Evolutionary conservation across 108 stramenopile species (phyloP), one percentile per base, ranked within the genome.

Genomic region (Nitzschia sp.): DNA sequence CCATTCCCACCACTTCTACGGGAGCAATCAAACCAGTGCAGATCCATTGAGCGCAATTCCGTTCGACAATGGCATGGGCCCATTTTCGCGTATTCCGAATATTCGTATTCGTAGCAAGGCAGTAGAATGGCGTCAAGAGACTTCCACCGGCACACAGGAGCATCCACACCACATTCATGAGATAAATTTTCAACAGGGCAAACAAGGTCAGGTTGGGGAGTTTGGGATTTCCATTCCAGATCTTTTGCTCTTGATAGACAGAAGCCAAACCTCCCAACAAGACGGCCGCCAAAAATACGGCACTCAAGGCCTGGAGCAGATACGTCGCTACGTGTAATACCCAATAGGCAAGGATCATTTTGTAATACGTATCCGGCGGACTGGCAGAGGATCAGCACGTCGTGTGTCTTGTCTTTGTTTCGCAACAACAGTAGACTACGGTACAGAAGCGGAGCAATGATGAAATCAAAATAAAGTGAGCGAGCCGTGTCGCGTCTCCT

Each of bases 121-220:
- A 80, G 69, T 85, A 81, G 1, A 84, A 47, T 23, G 77, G 19
- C 1, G 84, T 74, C 28, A 85, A 15, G 2, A 85, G 22, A 33
- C 78, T 63, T 17, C 89, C 89, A 25, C 85, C 38, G 1, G 80
- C 58, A 60, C 81, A 79, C 19, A 62, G 1, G 19, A 50, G 23
- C 80, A 88, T 87, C 92, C 92, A 93, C 0, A 85, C 11, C 8
- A 87, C 59, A 54, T 93, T 93, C 74, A 89, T 78, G 6, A 75
- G 6, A 62, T 75, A 90, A 1, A 90, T 80, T 50, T 88, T 87
- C 52, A 87, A 2, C 36, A 75, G 58, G 2, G 76, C 92, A 17
- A 74, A 63, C 29, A 69, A 34, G 1, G 84, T 83, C 0, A 93
- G 70, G 25, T 81, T 80, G 15, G 88, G 86, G 9, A 88, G 56